Evolutionary conservation across 2,329 filamentous ascomycete genomes (phyloP).

Genomic region (Fusarium guadeloupense): DNA sequence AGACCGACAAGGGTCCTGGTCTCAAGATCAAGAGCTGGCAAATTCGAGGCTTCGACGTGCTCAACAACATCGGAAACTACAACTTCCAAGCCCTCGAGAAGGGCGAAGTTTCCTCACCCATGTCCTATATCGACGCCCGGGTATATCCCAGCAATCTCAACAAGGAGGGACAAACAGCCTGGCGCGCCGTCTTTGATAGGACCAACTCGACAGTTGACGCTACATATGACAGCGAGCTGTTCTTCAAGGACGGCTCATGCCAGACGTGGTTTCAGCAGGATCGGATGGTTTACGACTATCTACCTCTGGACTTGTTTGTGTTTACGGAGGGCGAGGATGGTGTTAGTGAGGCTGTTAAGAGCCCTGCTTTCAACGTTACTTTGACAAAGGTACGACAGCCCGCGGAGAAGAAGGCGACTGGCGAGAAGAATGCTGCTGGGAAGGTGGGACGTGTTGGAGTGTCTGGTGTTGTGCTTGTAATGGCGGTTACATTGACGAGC

Average conservation of each 20-base stretch:
- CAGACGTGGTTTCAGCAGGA: slow-evolving; percentile 47
- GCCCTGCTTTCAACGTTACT: slow-evolving; percentile 42
- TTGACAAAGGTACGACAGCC: slow-evolving; percentile 41
- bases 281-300: slow-evolving; percentile 46
- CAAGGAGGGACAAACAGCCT: slow-evolving; percentile 39
- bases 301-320: slow-evolving; percentile 46
- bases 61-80: slow-evolving; percentile 48
- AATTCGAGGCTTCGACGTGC: slow-evolving; percentile 53
- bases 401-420: slow-evolving; percentile 25
- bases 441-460: slow-evolving; percentile 4
- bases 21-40: slow-evolving; percentile 51
- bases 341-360: slow-evolving; percentile 32
- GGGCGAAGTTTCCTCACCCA: slow-evolving; percentile 4
- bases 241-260: slow-evolving; percentile 45
- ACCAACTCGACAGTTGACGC: slow-evolving; percentile 23
- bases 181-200: slow-evolving; percentile 47
- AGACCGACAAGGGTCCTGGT: slow-evolving; percentile 51
- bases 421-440: neutral
- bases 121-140: slow-evolving; percentile 37
- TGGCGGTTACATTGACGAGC: slow-evolving; percentile 19
- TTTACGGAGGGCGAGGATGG: slow-evolving; percentile 33
- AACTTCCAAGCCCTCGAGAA: slow-evolving; percentile 27
- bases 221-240: slow-evolving; percentile 36
- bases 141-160: slow-evolving; percentile 45
- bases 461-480: slow-evolving; percentile 2